A percentile compares a stretch with the other conserved stretches of the same genome.
Conservation (phyloP, 805 yeast genomes). For the Pichia membranifaciens region DNA sequence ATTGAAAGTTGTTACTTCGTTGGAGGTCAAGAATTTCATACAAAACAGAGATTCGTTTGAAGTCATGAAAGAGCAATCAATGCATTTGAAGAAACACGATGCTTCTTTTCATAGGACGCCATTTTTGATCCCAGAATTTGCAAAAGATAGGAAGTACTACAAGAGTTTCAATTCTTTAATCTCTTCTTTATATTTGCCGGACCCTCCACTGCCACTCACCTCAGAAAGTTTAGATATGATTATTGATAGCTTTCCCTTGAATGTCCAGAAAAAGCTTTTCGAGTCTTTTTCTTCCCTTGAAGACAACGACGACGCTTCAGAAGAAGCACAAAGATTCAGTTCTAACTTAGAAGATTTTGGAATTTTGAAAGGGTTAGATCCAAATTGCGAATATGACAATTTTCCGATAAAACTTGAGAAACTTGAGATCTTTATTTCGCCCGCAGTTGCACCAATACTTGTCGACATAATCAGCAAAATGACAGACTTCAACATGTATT, state of each 20-base stretch:
- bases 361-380: constrained; percentile 25
- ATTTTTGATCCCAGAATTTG: constrained; percentile 53
- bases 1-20: constrained; percentile 49
- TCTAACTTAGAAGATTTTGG: constrained; percentile 12
- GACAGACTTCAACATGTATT: constrained; percentile 37
- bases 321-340: constrained; percentile 7
- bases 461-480: constrained; percentile 34
- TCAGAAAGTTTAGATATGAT: constrained; percentile 41
- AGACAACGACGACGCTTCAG: constrained; percentile 7
- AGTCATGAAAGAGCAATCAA: constrained; percentile 50
- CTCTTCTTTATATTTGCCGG: constrained; percentile 61
- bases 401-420: constrained; percentile 51
- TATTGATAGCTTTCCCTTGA: constrained; percentile 30
- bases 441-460: constrained; percentile 24
- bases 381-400: constrained; percentile 46
- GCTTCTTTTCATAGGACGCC: constrained; percentile 78
- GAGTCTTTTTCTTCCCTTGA: background rate
- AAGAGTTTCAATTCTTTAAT: constrained; percentile 45
- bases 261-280: constrained; percentile 17
- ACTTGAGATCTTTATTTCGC: constrained; percentile 42
- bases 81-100: constrained; percentile 66
- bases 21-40: constrained; percentile 54
- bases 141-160: constrained; percentile 43
- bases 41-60: constrained; percentile 44
- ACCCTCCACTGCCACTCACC: constrained; percentile 54